Evolutionary conservation across 2,329 filamentous ascomycete genomes (phyloP), one percentile per base, ranked within the genome.

Genomic region (Chrysoporthe puriensis): DNA sequence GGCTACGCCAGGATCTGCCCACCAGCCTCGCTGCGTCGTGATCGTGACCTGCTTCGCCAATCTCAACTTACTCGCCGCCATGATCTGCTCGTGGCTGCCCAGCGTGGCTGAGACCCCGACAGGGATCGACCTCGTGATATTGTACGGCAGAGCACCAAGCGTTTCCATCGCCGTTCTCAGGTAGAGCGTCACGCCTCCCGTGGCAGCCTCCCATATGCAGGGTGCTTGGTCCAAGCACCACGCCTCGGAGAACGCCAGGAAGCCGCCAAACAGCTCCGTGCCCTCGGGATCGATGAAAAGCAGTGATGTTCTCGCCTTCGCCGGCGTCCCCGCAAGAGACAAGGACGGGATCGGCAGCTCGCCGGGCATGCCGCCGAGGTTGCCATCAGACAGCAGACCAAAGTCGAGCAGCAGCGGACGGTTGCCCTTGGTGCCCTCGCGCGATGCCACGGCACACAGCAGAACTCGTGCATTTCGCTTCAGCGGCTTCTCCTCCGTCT

Each of bases 51-150:
- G 48, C 16, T 52, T 52, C 7, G 48, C 48, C 48, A 52, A 21
- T 18, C 48, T 52, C 48, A 52, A 21, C 48, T 52, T 52, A 6
- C 11, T 52, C 21, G 48, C 48, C 16, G 16, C 48, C 48, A 52
- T 52, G 48, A 52, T 52, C 9, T 52, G 9, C 48, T 52, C 48
- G 48, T 52, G 48, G 48, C 48, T 52, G 48, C 48, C 16, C 48
- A 52, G 48, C 1, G 48, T 52, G 16, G 48, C 48, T 18, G 48
- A 52, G 16, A 52, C 16, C 6, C 48, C 48, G 21, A 52, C 48
- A 1, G 48, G 2, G 16, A 52, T 52, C 6, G 48, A 52, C 48
- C 48, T 16, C 16, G 48, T 52, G 16, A 52, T 52, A 52, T 52
- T 52, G 16, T 52, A 52, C 48, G 48, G 48, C 48, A 52, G 6